Evolutionary conservation across 2,329 filamentous ascomycete genomes (phyloP), one percentile per base, ranked within the genome.

Genomic region (Talaromyces sp.): DNA sequence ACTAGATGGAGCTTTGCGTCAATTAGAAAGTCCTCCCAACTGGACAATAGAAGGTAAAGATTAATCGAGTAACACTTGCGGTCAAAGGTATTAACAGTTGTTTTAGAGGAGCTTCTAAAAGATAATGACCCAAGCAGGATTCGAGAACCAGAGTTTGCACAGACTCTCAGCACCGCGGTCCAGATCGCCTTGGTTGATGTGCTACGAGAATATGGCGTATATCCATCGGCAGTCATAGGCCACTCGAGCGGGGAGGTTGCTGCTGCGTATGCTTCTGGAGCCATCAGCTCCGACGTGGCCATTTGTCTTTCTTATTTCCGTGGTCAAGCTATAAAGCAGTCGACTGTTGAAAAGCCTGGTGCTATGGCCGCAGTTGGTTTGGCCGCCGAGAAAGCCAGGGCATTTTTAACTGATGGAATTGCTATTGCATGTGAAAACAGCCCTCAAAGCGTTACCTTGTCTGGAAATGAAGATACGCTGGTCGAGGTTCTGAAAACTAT

Each of bases 351-450:
- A n/a, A n/a, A n/a, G n/a, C n/a, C n/a, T 31, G 67, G 70, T 14
- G 63, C 63, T 3, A 73, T 73, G 71, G 62, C 69, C 50, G 69
- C 71, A 17, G 63, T 68, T 46, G 70, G 69, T 0, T 61, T 61
- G 9, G 43, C 67, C 9, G 29, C 58, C 19, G 65, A 61, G 48
- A 59, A 60, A 21, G 65, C 63, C 54, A 54, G 61, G 9, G 64
- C 65, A 21, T 57, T 48, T 41, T 27, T 57, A 48, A 48, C 57
- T 24, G 54, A 57, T 32, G 66, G 68, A 24, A 64, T 70, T 2
- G 67, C 65, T 27, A 67, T 76, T 19, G 78, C 74, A 1, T 76
- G 74, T 38, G 65, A 73, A 32, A 79, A 79, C 63, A 72, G 69
- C 9, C 71, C 70, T 0, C 61, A 62, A 3, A 77, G 70, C 51